These are phyloP conservation scores for Neckera pumila DNA, from an alignment of 225 moss, liverwort and hornwort genomes.

Conservation along the genomic window DNA sequence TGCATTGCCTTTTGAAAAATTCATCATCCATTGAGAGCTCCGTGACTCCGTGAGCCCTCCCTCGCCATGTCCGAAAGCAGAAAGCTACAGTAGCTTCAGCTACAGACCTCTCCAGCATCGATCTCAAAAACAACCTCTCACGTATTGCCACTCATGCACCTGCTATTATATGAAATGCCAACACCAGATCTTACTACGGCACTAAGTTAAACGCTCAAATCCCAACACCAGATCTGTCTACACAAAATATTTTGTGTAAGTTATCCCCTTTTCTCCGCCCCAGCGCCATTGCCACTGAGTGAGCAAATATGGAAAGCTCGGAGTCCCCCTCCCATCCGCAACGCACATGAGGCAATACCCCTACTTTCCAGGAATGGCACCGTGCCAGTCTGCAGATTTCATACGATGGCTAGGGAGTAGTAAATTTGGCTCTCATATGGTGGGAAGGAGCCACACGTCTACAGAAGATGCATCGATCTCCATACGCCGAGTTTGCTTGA, in stretches of 20 bases:
- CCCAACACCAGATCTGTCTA: background rate
- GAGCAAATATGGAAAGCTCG: background rate
- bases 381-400: background rate
- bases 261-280: background rate
- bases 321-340: background rate
- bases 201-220: background rate
- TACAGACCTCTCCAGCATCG: background rate
- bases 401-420: background rate
- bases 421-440: background rate
- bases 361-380: background rate
- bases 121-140: background rate
- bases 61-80: background rate
- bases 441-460: background rate
- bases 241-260: too few relatives aligned
- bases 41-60: too few relatives aligned
- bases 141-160: too few relatives aligned
- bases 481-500: background rate
- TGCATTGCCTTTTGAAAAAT: background rate
- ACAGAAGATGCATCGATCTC: background rate
- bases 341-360: background rate
- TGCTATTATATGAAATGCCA: background rate
- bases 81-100: background rate
- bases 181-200: background rate
- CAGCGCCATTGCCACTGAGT: background rate
- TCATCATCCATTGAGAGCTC: background rate